Percentiles rank a stretch among this genome's conserved stretches.
phyloP scores from a whole-genome alignment of 208 protist species.

The Angomonas ambiguus region DNA sequence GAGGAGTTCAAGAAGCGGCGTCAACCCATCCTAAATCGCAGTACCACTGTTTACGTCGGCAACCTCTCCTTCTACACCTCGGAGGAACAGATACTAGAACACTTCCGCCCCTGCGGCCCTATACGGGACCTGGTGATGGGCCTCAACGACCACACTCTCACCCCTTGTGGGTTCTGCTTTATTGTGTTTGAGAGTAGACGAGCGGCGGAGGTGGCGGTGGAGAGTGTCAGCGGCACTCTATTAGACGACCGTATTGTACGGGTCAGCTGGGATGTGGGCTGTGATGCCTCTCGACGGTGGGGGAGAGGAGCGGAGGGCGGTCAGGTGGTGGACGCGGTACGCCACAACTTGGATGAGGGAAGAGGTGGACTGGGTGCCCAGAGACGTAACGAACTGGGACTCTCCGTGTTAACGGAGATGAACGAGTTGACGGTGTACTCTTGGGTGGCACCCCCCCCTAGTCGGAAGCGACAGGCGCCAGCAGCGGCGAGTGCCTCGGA shows the following conservation, averaged over 20 bases:
- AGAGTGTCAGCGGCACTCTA: conserved; percentile 66
- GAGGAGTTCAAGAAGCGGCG: conserved; percentile 60
- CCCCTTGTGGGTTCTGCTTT: conserved; percentile 99
- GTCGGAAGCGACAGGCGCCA: not conserved
- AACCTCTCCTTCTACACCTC: conserved; percentile 98
- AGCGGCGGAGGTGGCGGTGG: conserved; percentile 90
- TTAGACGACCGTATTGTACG: conserved; percentile 80
- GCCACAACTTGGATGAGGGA: conserved; percentile 87
- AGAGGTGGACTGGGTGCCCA: conserved; percentile 89
- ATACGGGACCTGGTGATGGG: conserved; percentile 98
- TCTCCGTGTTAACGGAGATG: conserved; percentile 37
- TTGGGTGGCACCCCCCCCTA: conserved; percentile 53
- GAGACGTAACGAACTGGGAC: conserved; percentile 59
- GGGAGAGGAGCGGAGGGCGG: conserved; percentile 80
- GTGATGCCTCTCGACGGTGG: conserved; percentile 67
- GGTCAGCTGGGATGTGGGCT: conserved; percentile 88
- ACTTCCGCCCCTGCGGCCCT: conserved; percentile 93
- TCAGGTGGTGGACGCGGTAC: conserved; percentile 92
- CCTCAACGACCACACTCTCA: conserved; percentile 91
- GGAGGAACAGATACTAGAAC: conserved; percentile 94
- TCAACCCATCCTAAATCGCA: conserved; percentile 67
- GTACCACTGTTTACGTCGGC: conserved; percentile 96
- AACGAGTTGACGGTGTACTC: conserved; percentile 54
- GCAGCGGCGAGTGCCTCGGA: not conserved
- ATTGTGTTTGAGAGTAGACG: conserved; percentile 93